Conservation (phyloP, 768 basidiomycete species). For the Tulasnella sp. region DNA sequence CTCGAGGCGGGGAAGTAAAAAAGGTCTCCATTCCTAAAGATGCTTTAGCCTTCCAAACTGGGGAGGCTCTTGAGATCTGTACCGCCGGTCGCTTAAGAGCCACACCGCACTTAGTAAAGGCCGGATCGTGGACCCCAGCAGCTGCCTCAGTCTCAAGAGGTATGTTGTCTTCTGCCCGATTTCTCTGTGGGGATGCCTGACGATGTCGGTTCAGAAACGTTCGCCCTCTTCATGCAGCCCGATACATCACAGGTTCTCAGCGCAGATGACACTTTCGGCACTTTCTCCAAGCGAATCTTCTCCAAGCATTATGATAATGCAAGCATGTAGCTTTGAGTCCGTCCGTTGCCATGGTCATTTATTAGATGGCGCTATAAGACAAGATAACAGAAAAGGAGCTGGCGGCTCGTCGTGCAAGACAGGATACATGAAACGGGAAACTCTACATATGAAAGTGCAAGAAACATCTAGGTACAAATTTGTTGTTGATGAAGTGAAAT, state of each 20-base stretch:
- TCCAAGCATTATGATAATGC: constrained; percentile 56
- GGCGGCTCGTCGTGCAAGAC: background rate
- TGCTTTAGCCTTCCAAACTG: constrained; percentile 94
- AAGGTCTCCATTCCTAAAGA: constrained; percentile 86
- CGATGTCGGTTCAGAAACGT: constrained; percentile 76
- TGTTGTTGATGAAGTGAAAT: constrained; percentile 11
- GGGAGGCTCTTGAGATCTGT: constrained; percentile 90
- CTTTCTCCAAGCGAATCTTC: constrained; percentile 85
- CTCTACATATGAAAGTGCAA: constrained; percentile 5
- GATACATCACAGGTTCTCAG: constrained; percentile 77
- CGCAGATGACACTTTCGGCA: constrained; percentile 75
- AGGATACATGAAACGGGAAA: background rate
- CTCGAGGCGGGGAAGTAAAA: constrained; percentile 72
- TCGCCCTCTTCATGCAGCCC: constrained; percentile 88
- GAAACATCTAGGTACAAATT: constrained; percentile 11
- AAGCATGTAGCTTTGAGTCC: background rate
- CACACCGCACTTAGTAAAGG: constrained; percentile 92
- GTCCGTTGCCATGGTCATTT: constrained; percentile 14
- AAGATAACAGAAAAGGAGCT: background rate
- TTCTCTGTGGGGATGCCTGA: background rate
- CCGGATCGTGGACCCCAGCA: constrained; percentile 54
- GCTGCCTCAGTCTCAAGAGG: constrained; percentile 35
- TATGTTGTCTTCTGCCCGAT: constrained; percentile 20
- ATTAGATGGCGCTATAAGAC: background rate
- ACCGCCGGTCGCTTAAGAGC: constrained; percentile 81